phyloP scores from a whole-genome alignment of 495 filamentous ascomycete species.

The Aspergillus affinis region DNA sequence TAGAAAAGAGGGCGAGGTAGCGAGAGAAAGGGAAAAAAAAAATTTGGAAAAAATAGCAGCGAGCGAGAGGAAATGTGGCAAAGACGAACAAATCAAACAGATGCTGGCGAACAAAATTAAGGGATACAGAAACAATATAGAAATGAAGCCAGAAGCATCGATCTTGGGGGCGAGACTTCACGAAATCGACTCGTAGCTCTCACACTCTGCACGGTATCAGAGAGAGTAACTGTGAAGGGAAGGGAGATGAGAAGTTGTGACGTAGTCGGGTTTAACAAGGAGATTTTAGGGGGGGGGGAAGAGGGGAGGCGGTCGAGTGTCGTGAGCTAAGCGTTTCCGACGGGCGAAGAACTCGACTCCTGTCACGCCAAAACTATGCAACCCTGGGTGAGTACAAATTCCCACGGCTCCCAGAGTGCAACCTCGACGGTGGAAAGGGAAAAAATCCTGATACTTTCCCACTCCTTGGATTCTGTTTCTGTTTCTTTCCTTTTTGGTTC shows the following conservation, averaged over 20 bases:
- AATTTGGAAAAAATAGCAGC: slow-evolving; percentile 10
- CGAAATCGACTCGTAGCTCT: neutral
- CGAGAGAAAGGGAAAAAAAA: slow-evolving; percentile 12
- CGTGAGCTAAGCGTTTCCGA: slow-evolving; percentile 23
- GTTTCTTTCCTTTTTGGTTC: neutral
- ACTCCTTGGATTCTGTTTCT: slow-evolving; percentile 2
- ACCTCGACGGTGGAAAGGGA: slow-evolving; percentile 6
- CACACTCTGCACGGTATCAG: slow-evolving; percentile 7
- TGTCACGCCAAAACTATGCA: slow-evolving; percentile 24
- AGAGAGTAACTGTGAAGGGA: slow-evolving; percentile 17
- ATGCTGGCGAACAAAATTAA: slow-evolving; percentile 8
- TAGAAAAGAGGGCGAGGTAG: slow-evolving; percentile 5
- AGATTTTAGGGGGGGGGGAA: slow-evolving; percentile 26
- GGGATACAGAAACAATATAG: slow-evolving; percentile 8
- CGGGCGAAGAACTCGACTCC: slow-evolving; percentile 17
- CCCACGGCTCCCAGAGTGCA: slow-evolving; percentile 22
- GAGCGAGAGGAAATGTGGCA: slow-evolving; percentile 19
- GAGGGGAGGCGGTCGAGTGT: slow-evolving; percentile 28
- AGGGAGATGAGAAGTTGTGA: slow-evolving; percentile 32
- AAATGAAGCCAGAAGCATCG: slow-evolving; percentile 1
- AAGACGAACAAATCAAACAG: slow-evolving; percentile 10
- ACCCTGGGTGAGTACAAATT: slow-evolving; percentile 28
- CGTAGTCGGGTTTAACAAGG: slow-evolving; percentile 34
- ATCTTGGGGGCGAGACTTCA: neutral
- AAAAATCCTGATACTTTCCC: neutral